These are phyloP conservation scores for Diaporthe nobilis DNA, from an alignment of 2,329 filamentous ascomycete genomes.

Conservation along the genomic window DNA sequence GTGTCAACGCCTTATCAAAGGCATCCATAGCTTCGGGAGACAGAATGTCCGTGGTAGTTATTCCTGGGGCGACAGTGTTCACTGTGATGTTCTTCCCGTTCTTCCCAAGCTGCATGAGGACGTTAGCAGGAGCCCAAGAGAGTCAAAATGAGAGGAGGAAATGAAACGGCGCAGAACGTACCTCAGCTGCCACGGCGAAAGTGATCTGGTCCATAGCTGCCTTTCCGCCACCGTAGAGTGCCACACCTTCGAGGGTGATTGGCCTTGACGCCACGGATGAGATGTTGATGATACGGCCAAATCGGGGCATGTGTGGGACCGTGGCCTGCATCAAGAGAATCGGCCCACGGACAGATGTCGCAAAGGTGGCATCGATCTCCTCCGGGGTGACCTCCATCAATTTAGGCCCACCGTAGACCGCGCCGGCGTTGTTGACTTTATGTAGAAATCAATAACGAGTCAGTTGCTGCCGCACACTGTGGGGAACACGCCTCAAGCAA, in stretches of 20 bases:
- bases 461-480: background rate
- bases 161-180: conserved; percentile 38
- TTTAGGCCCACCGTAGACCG: conserved; percentile 43
- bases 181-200: conserved; percentile 51
- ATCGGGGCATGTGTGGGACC: conserved; percentile 53
- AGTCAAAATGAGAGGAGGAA: fast-evolving
- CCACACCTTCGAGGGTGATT: conserved; percentile 38
- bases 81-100: conserved; percentile 56
- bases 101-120: background rate
- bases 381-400: conserved; percentile 46
- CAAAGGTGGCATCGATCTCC: conserved; percentile 49
- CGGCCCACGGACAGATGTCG: conserved; percentile 52
- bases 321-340: conserved; percentile 54
- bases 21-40: conserved; percentile 42
- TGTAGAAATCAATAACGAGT: background rate
- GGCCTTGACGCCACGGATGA: conserved; percentile 47
- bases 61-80: conserved; percentile 59
- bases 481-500: background rate
- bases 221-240: conserved; percentile 51
- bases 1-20: conserved; percentile 44
- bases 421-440: conserved; percentile 57
- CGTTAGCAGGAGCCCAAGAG: background rate
- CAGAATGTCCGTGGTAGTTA: conserved; percentile 53
- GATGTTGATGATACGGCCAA: conserved; percentile 54
- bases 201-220: conserved; percentile 55